Evolutionary conservation across 2,329 filamentous ascomycete species (phyloP).

Genomic region (Chrysosporium queenslandicum): DNA sequence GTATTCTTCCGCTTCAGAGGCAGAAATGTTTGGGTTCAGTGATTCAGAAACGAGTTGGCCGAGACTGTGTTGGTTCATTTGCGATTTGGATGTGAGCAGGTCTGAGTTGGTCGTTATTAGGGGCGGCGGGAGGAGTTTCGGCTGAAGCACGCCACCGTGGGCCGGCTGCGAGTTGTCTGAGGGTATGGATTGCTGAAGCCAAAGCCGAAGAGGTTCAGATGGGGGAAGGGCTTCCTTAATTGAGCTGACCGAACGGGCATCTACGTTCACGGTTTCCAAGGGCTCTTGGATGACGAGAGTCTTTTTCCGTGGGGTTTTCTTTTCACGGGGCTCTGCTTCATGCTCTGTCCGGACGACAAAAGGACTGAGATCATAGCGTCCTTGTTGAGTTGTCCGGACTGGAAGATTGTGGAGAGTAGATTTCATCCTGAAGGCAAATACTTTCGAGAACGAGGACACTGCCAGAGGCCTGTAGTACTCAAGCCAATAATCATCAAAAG

Average conservation of each 20-base stretch:
- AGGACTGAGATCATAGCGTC: conserved; percentile 73
- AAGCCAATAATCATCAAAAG: conserved; percentile 90
- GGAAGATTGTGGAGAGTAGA: conserved; percentile 77
- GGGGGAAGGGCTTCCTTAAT: conserved; percentile 15
- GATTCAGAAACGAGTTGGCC: conserved; percentile 77
- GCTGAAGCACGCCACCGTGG: conserved; percentile 48
- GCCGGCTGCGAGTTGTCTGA: conserved; percentile 26
- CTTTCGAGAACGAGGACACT: conserved; percentile 79
- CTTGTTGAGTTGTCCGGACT: conserved; percentile 56
- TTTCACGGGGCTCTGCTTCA: conserved; percentile 51
- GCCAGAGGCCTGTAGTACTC: conserved; percentile 90
- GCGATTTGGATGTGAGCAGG: conserved; percentile 53
- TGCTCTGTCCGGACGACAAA: conserved; percentile 62
- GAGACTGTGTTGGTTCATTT: conserved; percentile 58
- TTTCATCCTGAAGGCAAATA: conserved; percentile 88
- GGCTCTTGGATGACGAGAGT: conserved; percentile 61
- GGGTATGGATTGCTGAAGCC: conserved; percentile 28
- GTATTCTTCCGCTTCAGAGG: conserved; percentile 74
- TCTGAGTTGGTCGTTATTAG: conserved; percentile 3
- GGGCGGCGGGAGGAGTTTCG: neutral
- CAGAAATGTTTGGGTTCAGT: conserved; percentile 70
- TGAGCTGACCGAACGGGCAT: conserved; percentile 31
- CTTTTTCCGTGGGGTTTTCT: conserved; percentile 48
- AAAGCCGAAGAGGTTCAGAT: conserved; percentile 21
- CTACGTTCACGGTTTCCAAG: conserved; percentile 36